Evolutionary conservation across 139 green algal species (phyloP).

Genomic region (Edaphochlamys debaryana): DNA sequence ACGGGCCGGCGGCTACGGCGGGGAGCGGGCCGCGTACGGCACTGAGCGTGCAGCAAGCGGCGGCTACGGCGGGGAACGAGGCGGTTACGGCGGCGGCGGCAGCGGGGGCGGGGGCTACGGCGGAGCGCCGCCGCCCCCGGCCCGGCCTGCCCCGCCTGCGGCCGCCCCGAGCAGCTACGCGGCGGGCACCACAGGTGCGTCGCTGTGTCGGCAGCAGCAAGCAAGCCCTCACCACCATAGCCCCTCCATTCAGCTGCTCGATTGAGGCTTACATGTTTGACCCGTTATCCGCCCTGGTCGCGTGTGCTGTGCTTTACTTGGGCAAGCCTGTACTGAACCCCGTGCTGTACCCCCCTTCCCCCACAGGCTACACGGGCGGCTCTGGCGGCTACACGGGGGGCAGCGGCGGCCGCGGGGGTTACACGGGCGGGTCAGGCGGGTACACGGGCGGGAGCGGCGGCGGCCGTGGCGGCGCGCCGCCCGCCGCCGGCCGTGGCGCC

Average conservation of each 20-base stretch:
- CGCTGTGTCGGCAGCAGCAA: too few species aligned
- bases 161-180: too few species aligned
- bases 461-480: neutral
- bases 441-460: slow-evolving; percentile 34
- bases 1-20: slow-evolving; percentile 14
- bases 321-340: too few species aligned
- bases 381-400: slow-evolving; percentile 25
- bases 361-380: slow-evolving; percentile 9
- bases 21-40: slow-evolving; percentile 4
- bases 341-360: too few species aligned
- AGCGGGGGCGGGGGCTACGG: neutral
- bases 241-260: too few species aligned
- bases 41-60: neutral
- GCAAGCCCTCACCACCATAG: too few species aligned
- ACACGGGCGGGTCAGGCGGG: neutral
- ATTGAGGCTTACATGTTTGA: too few species aligned
- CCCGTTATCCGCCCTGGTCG: too few species aligned
- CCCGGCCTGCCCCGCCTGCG: neutral
- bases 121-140: neutral
- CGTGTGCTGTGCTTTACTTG: too few species aligned
- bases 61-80: neutral
- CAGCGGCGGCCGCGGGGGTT: neutral
- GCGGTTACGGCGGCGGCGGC: neutral
- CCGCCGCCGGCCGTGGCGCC: neutral
- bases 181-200: too few species aligned